Conservation (phyloP, 805 yeast genomes). For the Vanderwaltozyma polyspora region DNA sequence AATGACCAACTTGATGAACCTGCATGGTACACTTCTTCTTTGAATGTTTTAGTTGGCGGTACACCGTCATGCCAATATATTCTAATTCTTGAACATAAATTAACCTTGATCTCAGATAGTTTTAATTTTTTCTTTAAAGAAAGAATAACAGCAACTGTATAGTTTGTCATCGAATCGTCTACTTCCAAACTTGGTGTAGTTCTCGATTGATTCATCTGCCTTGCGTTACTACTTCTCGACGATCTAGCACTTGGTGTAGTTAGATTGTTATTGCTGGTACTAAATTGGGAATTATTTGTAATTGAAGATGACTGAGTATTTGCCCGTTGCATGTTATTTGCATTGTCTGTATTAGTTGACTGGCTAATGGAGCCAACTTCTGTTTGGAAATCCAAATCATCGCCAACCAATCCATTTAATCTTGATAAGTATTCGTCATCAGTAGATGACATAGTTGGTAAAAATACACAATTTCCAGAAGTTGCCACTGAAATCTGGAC, state of each 20-base stretch:
- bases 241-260: background rate
- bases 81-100: slow-evolving; percentile 32
- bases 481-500: slow-evolving; percentile 21
- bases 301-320: background rate
- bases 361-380: background rate
- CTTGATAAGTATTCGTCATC: slow-evolving; percentile 27
- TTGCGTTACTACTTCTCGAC: background rate
- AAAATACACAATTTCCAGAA: slow-evolving; percentile 27
- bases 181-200: background rate
- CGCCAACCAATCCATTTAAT: slow-evolving; percentile 11
- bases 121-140: slow-evolving; percentile 34
- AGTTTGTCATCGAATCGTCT: slow-evolving; percentile 27
- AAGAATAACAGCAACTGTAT: slow-evolving; percentile 40
- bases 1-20: slow-evolving; percentile 41
- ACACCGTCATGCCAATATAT: slow-evolving; percentile 43
- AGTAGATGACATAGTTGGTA: slow-evolving; percentile 25
- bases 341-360: background rate
- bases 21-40: slow-evolving; percentile 36
- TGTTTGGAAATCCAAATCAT: background rate
- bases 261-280: background rate
- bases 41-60: slow-evolving; percentile 31
- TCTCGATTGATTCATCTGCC: background rate
- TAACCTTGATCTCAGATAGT: slow-evolving; percentile 31
- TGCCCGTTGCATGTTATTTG: background rate
- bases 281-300: background rate